phyloP scores from a whole-genome alignment of 2,329 filamentous ascomycete species.

The Alternaria rosae region DNA sequence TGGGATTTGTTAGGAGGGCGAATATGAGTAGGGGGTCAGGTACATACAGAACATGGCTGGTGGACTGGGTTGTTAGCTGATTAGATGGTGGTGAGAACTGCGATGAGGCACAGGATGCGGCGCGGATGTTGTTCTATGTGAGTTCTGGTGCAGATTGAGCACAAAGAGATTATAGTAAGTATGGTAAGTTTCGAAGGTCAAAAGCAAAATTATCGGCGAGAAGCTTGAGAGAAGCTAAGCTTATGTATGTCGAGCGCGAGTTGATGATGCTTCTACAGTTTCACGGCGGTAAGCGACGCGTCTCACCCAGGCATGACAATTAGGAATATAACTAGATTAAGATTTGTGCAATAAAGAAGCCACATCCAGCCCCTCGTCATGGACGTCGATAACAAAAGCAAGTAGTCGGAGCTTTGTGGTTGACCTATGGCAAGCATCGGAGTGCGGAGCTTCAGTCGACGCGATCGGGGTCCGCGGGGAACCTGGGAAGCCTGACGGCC shows the following conservation, averaged over 20 bases:
- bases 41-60: slow-evolving; percentile 41
- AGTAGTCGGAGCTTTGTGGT: not conserved
- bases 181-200: not conserved
- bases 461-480: slow-evolving; percentile 10
- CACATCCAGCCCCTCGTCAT: not conserved
- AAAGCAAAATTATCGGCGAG: not conserved
- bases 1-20: slow-evolving; percentile 13
- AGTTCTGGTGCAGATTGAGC: not conserved
- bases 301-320: slow-evolving; percentile 6
- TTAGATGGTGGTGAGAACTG: not conserved
- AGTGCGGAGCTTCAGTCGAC: not conserved
- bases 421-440: not conserved
- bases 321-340: not conserved
- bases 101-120: not conserved
- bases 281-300: slow-evolving; percentile 12
- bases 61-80: not conserved
- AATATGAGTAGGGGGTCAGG: not conserved
- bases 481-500: slow-evolving; percentile 2
- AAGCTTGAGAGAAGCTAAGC: not conserved
- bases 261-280: slow-evolving; percentile 13
- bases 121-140: not conserved
- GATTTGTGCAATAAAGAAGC: not conserved
- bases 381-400: not conserved
- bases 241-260: not conserved
- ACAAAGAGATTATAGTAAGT: not conserved